Evolutionary conservation across 257 asterid species (phyloP).

Genomic region (Vinca minor): DNA sequence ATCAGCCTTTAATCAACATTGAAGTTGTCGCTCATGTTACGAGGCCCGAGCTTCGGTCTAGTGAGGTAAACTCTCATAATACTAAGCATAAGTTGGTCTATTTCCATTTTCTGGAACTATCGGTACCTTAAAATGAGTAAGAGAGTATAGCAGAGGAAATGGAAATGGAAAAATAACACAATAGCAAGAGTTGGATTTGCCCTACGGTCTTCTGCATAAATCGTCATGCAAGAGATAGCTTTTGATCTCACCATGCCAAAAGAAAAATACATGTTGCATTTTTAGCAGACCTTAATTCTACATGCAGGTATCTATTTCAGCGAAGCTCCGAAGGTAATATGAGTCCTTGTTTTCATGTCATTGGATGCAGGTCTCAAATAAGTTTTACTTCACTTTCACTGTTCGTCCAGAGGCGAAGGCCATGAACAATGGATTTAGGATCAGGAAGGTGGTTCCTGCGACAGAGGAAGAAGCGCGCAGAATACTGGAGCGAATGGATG

Average conservation of each 20-base stretch:
- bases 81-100: not conserved
- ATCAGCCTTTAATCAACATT: constrained; percentile 63
- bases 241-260: no score
- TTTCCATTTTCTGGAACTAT: not conserved
- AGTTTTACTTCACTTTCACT: constrained; percentile 76
- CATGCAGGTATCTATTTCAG: not conserved
- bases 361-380: constrained; percentile 76
- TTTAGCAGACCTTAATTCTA: not conserved
- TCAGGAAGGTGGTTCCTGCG: constrained; percentile 94
- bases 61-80: constrained; percentile 56
- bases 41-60: constrained; percentile 83
- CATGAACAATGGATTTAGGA: constrained; percentile 41
- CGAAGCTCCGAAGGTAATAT: not conserved
- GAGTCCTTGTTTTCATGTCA: not conserved
- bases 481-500: constrained; percentile 72
- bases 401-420: constrained; percentile 85
- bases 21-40: constrained; percentile 97
- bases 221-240: not conserved
- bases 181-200: no score
- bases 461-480: constrained; percentile 90
- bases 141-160: no score
- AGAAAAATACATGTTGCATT: not conserved
- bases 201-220: not conserved
- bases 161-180: no score
- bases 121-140: no score